Base-by-base conservation (phyloP, 2,329 filamentous ascomycete genomes). In the Aspergillus neotritici region DNA sequence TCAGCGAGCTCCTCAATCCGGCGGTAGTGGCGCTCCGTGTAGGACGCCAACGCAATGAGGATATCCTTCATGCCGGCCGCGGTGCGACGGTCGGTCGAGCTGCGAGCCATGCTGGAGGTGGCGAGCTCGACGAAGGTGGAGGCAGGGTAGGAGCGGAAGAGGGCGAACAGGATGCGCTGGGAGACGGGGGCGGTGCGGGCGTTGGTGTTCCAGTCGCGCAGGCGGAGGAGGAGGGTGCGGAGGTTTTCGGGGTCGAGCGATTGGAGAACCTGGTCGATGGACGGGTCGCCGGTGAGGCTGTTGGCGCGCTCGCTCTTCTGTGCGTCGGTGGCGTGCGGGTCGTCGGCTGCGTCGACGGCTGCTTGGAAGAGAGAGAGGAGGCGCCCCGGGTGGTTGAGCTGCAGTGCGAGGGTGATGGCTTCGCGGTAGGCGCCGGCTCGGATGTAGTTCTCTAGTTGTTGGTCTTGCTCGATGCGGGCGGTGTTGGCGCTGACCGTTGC, bases 201-300 rank as follows among this genome's bases (percentile, higher is more conserved):
- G 56, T 97, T 97, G 4, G 93, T 94, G 63, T 98, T 98, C 93
- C 93, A 98, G 68, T 98, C 93, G 35, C 94, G 79, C 34, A 96
- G 69, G 46, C 93, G 77, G 31, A 91, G 73, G 1, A 98, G 77
- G 11, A 98, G 77, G 5, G 81, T 74, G 67, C 87, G 94, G 11
- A 98, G 78, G 63, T 97, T 91, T 54, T 91, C 85, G 54, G 93
- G 84, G 4, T 84, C 84, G 5, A 98, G 75, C 10, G 72, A 79
- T n/a, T 76, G 79, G 1, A 98, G 73, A 0, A 95, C 90, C 40
- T 88, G 78, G 55, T 97, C 93, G 7, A 97, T 91, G 33, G 70
- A 68, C 9, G 62, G 56, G 41, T 74, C 62, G 13, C 74, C 74
- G 4, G 67, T 72, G 25, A 76, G 60, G 54, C 53, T 64, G 53